These are phyloP conservation scores for Deinandra increscens DNA, from an alignment of 129 eudicot genomes.

Conservation along the genomic window DNA sequence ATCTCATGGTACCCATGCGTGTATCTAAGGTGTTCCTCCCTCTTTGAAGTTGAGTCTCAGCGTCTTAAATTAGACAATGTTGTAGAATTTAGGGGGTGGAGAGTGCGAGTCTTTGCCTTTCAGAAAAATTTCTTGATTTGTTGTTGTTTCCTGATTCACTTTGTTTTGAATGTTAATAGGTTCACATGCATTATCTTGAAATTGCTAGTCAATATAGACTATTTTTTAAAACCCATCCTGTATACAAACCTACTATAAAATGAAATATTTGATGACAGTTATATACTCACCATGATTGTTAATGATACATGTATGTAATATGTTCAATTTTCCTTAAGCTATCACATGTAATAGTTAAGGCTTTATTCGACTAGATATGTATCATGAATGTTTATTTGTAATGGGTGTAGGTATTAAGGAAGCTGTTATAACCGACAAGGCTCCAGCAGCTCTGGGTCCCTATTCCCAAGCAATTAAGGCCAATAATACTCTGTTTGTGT, in stretches of 20 bases:
- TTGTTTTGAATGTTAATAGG: not conserved
- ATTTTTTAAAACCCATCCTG: not conserved
- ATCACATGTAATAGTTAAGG: not conserved
- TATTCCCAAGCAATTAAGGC: slow-evolving; percentile 92
- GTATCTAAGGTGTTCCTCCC: not conserved
- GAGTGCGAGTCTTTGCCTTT: not conserved
- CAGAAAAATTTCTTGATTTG: not conserved
- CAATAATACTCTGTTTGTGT: slow-evolving; percentile 72
- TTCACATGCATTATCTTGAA: not conserved
- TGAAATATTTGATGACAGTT: not conserved
- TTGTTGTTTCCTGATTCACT: not conserved
- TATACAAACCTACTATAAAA: not conserved
- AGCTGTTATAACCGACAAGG: slow-evolving; percentile 80
- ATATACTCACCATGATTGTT: not conserved
- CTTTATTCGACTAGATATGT: not conserved
- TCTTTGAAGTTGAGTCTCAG: not conserved
- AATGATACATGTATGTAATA: not conserved
- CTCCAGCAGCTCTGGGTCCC: slow-evolving; percentile 97
- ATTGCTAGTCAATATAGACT: not conserved
- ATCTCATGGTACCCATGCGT: not conserved
- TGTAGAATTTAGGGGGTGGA: not conserved
- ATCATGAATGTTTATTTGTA: slow-evolving; percentile 5
- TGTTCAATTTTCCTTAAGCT: not conserved
- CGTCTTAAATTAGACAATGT: not conserved
- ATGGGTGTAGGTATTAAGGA: slow-evolving; percentile 58